Base-by-base conservation (phyloP, 2,329 filamentous ascomycete genomes). In the Furcasterigmium furcatum region DNA sequence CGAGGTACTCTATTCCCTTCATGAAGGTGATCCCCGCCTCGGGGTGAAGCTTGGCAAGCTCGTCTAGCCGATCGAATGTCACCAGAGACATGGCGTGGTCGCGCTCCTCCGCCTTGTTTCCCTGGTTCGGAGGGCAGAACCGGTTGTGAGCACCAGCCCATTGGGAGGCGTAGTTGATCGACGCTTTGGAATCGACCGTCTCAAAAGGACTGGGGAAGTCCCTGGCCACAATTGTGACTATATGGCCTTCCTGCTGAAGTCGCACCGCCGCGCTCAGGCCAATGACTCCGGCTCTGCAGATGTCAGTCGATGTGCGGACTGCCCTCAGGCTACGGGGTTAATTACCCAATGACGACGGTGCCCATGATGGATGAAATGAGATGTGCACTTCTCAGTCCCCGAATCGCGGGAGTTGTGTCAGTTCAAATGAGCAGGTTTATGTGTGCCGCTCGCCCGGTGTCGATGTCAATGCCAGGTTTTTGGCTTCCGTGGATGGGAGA, bases 111-210 rank as follows among this genome's bases (percentile, higher is more conserved):
- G 52, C 41, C 12, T 57, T 56, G 27, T 61, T 56, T 6, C 57
- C 50, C 9, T 60, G 45, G 9, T 55, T 56, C 30, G 69, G 69
- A 2, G 72, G 71, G 27, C 79, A 71, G 54, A 71, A 76, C 34
- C 76, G 69, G 51, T 79, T 76, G 55, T 81, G 76, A 3, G 77
- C 77, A 10, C 77, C 77, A 29, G 70, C 77, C 77, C 76, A 80
- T 43, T 77, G 76, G 24, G 77, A 80, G 13, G 77, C 74, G 56
- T 73, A 81, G 62, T 80, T 70, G 55, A 76, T 71, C 46, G 67
- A 60, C 1, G 61, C 49, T 13, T 48, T 49, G 5, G 64, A 55
- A 46, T 73, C 66, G 27, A 71, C 62, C 12, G 69, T 67, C 55
- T 75, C 73, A 39, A 66, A 73, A 9, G 72, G 67, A n/a, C 56